A percentile compares a stretch with the other conserved stretches of the same genome.
These are phyloP conservation scores for Camellia sinensis DNA, from an alignment of 148 eudicot species.

Conservation along the genomic window DNA sequence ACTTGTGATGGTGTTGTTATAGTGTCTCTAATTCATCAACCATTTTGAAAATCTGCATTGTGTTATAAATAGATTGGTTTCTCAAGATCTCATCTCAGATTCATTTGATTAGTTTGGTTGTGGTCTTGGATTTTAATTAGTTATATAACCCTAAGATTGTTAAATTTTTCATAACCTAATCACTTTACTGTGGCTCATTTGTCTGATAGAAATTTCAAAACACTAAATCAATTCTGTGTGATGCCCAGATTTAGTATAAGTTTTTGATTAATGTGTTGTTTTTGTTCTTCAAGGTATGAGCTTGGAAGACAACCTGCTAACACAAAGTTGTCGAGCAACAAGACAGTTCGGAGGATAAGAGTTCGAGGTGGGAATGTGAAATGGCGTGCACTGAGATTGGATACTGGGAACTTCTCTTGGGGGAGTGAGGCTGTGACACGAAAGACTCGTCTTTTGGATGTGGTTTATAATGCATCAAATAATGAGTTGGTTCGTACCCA, in stretches of 20 bases:
- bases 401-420: conserved; percentile 87
- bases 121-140: not conserved
- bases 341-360: conserved; percentile 72
- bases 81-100: not conserved
- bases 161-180: not conserved
- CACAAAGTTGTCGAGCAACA: conserved; percentile 79
- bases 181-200: not conserved
- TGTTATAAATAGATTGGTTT: not conserved
- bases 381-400: conserved; percentile 89
- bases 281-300: conserved; percentile 57
- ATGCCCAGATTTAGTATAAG: not conserved
- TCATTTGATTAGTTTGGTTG: not conserved
- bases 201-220: not conserved
- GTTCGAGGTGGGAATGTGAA: conserved; percentile 87
- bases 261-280: not conserved
- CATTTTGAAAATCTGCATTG: not conserved
- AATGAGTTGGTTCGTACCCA: conserved; percentile 91
- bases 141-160: not conserved
- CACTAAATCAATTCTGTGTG: not conserved
- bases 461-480: conserved; percentile 83
- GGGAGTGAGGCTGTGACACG: conserved; percentile 79
- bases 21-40: not conserved
- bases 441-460: conserved; percentile 76
- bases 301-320: conserved; percentile 91
- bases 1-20: not conserved